Evolutionary conservation across 164 flowering plant species (phyloP).

Genomic region (Dillenia turbinata): DNA sequence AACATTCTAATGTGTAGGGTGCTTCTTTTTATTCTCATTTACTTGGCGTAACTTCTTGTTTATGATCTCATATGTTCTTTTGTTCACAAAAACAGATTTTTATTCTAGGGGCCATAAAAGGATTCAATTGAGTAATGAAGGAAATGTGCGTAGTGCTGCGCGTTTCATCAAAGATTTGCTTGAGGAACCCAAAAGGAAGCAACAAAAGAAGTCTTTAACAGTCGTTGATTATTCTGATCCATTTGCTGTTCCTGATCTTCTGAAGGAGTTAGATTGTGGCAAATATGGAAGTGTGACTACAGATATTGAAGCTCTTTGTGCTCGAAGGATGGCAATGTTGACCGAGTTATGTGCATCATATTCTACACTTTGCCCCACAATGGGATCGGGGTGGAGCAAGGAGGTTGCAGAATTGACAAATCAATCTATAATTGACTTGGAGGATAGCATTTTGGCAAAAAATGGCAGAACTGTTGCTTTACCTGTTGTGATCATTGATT

Average conservation of each 20-base stretch:
- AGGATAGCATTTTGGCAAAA: constrained; percentile 11
- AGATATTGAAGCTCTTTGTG: constrained; percentile 28
- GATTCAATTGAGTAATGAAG: constrained; percentile 8
- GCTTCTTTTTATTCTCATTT: no score
- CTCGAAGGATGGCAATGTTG: constrained; percentile 15
- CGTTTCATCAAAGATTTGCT: background rate
- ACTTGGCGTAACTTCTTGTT: no score
- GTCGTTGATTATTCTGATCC: constrained; percentile 29
- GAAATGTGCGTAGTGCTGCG: constrained; percentile 1
- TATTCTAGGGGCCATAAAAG: constrained; percentile 20
- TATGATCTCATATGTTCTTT: background rate
- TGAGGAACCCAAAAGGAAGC: constrained; percentile 3
- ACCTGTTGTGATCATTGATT: constrained; percentile 29
- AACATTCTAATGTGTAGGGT: no score
- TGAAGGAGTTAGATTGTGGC: constrained; percentile 21
- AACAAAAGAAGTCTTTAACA: background rate
- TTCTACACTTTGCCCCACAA: constrained; percentile 8
- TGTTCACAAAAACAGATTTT: constrained; percentile 15
- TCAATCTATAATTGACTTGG: constrained; percentile 22
- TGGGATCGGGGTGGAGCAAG: background rate
- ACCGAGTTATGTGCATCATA: constrained; percentile 1
- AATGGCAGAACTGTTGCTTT: background rate
- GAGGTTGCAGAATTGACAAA: background rate
- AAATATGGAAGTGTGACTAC: constrained; percentile 49
- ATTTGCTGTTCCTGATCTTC: constrained; percentile 19